These are phyloP conservation scores for Dipteronia sinensis DNA, from an alignment of 345 rosid genomes.

Conservation along the genomic window DNA sequence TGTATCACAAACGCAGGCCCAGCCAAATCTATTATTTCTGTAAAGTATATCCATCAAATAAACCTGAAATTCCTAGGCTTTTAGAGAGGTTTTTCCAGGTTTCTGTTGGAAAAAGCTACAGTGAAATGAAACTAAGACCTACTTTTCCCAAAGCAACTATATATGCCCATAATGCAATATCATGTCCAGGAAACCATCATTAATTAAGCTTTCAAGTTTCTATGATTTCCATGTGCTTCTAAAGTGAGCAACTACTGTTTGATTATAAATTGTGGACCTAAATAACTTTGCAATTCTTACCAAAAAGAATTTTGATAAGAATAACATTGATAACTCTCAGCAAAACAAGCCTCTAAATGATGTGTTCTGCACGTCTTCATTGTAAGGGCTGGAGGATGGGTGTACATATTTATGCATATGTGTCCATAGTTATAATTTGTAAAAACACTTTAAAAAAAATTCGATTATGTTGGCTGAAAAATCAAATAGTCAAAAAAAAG, in stretches of 20 bases:
- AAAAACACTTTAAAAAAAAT: too few relatives aligned
- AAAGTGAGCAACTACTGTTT: neutral
- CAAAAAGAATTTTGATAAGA: too few relatives aligned
- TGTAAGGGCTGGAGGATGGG: too few relatives aligned
- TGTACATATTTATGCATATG: neutral
- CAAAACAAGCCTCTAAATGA: too few relatives aligned
- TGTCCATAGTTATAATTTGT: neutral
- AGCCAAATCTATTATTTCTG: neutral
- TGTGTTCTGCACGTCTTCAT: too few relatives aligned
- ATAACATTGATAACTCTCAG: too few relatives aligned
- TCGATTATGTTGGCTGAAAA: too few relatives aligned
- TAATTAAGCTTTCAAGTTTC: neutral
- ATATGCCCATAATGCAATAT: neutral
- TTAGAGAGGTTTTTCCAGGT: neutral
- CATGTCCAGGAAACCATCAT: neutral
- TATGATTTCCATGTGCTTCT: neutral
- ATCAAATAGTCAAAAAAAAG: too few relatives aligned
- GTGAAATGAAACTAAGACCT: neutral
- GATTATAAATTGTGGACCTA: too few relatives aligned
- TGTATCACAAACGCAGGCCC: conserved; percentile 9
- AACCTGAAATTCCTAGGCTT: neutral
- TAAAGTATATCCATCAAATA: neutral
- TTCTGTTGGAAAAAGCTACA: neutral
- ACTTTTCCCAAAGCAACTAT: neutral
- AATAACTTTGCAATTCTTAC: too few relatives aligned